Percentiles rank a stretch among this genome's conserved stretches.
These are phyloP conservation scores for Wickerhamomyces rabaulensis DNA, from an alignment of 805 yeast genomes.

Conservation along the genomic window DNA sequence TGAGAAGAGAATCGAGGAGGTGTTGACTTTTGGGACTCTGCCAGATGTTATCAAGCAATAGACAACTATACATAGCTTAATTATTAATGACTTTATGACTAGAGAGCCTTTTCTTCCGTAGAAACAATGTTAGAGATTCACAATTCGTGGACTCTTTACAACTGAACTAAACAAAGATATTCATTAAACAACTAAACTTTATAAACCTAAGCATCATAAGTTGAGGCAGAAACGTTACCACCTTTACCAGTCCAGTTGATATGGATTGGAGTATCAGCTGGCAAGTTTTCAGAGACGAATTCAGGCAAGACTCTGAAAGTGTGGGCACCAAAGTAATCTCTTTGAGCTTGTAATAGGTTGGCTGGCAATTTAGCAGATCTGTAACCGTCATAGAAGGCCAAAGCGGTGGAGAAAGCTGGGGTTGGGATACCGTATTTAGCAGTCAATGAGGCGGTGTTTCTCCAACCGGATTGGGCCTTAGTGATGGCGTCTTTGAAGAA, in stretches of 20 bases:
- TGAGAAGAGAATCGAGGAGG: constrained; percentile 63
- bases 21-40: constrained; percentile 68
- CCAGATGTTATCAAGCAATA: constrained; percentile 64
- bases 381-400: constrained; percentile 98
- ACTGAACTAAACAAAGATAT: neutral
- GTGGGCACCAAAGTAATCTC: constrained; percentile 99
- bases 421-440: constrained; percentile 89
- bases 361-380: constrained; percentile 95
- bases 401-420: constrained; percentile 96
- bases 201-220: constrained; percentile 73
- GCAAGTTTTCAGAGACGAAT: constrained; percentile 67
- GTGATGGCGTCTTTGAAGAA: constrained; percentile 89
- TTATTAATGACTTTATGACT: too few relatives aligned
- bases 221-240: constrained; percentile 94
- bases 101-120: too few relatives aligned
- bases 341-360: constrained; percentile 97
- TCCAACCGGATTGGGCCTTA: constrained; percentile 96
- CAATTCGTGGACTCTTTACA: too few relatives aligned
- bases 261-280: constrained; percentile 81
- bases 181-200: neutral
- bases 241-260: constrained; percentile 99
- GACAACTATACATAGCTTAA: too few relatives aligned
- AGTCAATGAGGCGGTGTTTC: constrained; percentile 76
- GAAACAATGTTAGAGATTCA: too few relatives aligned
- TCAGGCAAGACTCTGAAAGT: constrained; percentile 95